Conservation (phyloP, 208 protist species). For the Angomonas ambiguus region DNA sequence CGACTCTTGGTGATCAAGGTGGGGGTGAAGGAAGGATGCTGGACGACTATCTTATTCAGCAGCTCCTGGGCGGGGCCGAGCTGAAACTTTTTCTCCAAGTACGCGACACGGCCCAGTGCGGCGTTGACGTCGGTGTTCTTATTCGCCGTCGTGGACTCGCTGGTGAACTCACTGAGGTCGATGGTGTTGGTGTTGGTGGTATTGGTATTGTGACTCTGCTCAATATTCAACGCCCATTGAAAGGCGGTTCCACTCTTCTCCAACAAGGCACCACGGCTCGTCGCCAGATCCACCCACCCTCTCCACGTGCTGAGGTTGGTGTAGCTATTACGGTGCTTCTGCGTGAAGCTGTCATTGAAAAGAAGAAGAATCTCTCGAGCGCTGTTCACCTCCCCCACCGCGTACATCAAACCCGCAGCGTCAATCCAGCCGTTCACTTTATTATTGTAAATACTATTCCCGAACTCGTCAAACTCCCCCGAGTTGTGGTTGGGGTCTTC, state of each 20-base stretch:
- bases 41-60: slow-evolving; percentile 77
- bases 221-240: slow-evolving; percentile 51
- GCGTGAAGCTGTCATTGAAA: slow-evolving; percentile 21
- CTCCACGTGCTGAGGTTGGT: slow-evolving; percentile 64
- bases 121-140: slow-evolving; percentile 72
- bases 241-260: slow-evolving; percentile 83
- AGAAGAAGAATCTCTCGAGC: slow-evolving; percentile 66
- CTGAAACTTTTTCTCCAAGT: slow-evolving; percentile 81
- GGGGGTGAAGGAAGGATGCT: slow-evolving; percentile 53
- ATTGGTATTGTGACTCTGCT: slow-evolving; percentile 22
- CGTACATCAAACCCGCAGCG: slow-evolving; percentile 70
- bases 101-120: slow-evolving; percentile 76
- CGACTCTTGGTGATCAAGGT: slow-evolving; percentile 78
- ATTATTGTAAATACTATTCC: slow-evolving; percentile 4
- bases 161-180: neutral
- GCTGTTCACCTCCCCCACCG: slow-evolving; percentile 45
- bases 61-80: slow-evolving; percentile 72
- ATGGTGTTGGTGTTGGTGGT: neutral
- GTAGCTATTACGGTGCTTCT: slow-evolving; percentile 77
- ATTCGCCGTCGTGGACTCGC: neutral
- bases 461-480: slow-evolving; percentile 21
- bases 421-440: slow-evolving; percentile 51
- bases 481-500: slow-evolving; percentile 27
- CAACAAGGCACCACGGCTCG: slow-evolving; percentile 65
- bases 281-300: slow-evolving; percentile 87